A percentile compares a stretch with the other conserved stretches of the same genome.
Conservation (phyloP, 164 flowering plant genomes). For the Vitis cinerea region DNA sequence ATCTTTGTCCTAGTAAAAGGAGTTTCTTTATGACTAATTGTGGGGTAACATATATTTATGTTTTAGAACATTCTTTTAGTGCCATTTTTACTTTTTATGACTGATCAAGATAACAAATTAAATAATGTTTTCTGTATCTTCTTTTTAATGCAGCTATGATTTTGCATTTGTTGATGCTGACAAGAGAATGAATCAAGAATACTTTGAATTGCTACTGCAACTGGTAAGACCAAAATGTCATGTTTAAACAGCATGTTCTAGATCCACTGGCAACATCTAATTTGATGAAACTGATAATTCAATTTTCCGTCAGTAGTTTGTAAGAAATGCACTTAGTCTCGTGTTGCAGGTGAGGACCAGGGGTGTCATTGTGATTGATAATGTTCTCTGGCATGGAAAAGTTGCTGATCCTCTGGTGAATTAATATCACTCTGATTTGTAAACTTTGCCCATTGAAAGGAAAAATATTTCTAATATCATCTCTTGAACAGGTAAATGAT, state of each 20-base stretch:
- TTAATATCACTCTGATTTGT: background rate
- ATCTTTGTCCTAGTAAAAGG: no score
- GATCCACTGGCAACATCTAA: background rate
- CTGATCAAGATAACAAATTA: background rate
- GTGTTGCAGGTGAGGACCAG: constrained; percentile 74
- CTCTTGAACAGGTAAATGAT: constrained; percentile 65
- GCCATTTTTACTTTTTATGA: no score
- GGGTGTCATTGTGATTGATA: constrained; percentile 85
- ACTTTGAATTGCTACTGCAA: constrained; percentile 78
- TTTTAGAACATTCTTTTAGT: no score
- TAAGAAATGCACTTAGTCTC: background rate
- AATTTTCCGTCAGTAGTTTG: background rate
- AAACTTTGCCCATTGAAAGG: background rate
- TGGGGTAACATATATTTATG: no score
- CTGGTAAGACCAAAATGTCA: constrained; percentile 45
- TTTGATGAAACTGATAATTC: background rate
- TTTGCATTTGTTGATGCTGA: constrained; percentile 97
- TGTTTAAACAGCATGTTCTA: background rate
- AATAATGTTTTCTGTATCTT: background rate
- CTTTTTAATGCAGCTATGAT: constrained; percentile 63
- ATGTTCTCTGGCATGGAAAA: constrained; percentile 96
- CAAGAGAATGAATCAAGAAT: constrained; percentile 76
- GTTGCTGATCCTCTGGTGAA: constrained; percentile 82
- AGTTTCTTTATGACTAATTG: no score
- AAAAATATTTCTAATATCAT: background rate